Base-by-base conservation (phyloP, 2,329 filamentous ascomycete genomes). In the Elsinoe necatrix region DNA sequence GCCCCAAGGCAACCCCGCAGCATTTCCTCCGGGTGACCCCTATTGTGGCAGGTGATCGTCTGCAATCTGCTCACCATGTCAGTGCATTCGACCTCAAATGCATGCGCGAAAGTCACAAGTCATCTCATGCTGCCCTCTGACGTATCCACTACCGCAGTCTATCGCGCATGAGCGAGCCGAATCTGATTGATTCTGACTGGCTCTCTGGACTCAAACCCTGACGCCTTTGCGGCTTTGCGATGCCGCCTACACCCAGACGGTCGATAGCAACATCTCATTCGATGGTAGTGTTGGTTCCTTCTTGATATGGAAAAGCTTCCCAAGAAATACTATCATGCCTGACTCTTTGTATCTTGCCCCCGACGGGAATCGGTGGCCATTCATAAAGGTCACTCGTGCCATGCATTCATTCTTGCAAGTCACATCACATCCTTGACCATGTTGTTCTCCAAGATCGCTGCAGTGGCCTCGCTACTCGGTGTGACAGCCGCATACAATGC, bases 401-500 rank as follows among this genome's bases (percentile, higher is more conserved):
- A 11, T 11, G 12, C 25, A 9, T n/a, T 35, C n/a, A 5, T n/a
- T 12, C 4, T 21, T n/a, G 9, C 18, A 34, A 34, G 20, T 25
- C 20, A 35, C n/a, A 18, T 3, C 2, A 25, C 2, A 7, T 14
- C 12, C 29, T 4, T 21, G 11, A 52, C 5, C 20, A 52, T 52
- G 48, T 25, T 52, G 48, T 52, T 52, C n/a, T 52, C 48, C 11
- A 52, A 52, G 21, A 37, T 39, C 4, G 14, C 31, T n/a, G 48
- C 48, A 25, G 50, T 58, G 12, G 41, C 50, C 27, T 54, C 58
- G 31, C 37, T 55, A 20, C 52, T 60, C 12, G 58, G 56, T 27
- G 16, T 56, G 29, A 37, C 58, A 52, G 45, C 54, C 41, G 37
- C 52, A 5, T 51, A 54, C 20, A 39, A 34, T 39, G 52, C 52